A percentile compares a stretch with the other conserved stretches of the same genome.
Conservation (phyloP, 371 early-diverging fungal genomes). For the Circinella minor region DNA sequence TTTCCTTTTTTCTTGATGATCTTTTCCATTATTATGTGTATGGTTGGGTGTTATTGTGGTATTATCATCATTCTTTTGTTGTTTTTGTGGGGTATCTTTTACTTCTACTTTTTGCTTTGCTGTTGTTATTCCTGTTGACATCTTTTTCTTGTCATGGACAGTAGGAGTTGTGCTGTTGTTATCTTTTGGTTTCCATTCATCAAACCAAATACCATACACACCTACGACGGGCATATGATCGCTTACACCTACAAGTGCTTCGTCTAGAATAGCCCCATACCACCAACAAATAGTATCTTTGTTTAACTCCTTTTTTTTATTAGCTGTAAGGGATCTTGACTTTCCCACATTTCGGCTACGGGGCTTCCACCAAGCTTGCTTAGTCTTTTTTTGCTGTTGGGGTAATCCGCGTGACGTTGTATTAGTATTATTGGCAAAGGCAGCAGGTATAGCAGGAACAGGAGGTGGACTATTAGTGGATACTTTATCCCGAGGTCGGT, state of each 20-base stretch:
- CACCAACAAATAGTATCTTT: slow-evolving; percentile 34
- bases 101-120: too few species aligned
- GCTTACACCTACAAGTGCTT: slow-evolving; percentile 35
- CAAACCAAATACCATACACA: slow-evolving; percentile 58
- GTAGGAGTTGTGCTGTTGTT: background rate
- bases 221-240: slow-evolving; percentile 70
- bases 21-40: background rate
- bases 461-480: background rate
- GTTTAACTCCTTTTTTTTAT: slow-evolving; percentile 8
- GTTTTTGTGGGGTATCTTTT: background rate
- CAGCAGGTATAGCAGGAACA: background rate
- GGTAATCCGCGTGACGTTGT: background rate
- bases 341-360: background rate
- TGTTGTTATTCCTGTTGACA: too few species aligned
- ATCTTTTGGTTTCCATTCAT: slow-evolving; percentile 33
- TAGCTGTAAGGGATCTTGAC: slow-evolving; percentile 3
- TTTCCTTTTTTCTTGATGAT: background rate
- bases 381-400: background rate
- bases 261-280: slow-evolving; percentile 44
- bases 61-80: background rate
- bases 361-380: slow-evolving; percentile 18
- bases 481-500: slow-evolving; percentile 22
- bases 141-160: background rate
- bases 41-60: too few species aligned
- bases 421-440: background rate